phyloP scores from a whole-genome alignment of 768 basidiomycete genomes.

The Paxillus ammoniavirescens region DNA sequence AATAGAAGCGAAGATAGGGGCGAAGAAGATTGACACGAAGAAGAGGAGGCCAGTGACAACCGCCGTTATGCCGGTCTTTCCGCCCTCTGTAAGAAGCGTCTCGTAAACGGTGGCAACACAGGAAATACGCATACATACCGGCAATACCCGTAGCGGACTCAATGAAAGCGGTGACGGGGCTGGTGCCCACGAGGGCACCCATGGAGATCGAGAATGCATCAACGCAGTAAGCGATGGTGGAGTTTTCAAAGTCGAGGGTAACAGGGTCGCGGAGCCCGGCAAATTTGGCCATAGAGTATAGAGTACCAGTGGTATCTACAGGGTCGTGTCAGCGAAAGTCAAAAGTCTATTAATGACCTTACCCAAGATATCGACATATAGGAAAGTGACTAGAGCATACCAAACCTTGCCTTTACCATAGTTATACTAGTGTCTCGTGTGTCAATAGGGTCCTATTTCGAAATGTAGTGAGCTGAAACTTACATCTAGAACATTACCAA shows the following conservation, averaged over 20 bases:
- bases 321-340: not conserved
- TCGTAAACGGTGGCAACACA: not conserved
- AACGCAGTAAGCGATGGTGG: conserved; percentile 78
- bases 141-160: conserved; percentile 82
- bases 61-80: conserved; percentile 83
- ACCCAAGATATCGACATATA: conserved; percentile 87
- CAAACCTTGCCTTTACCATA: conserved; percentile 70
- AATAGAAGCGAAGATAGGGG: conserved; percentile 86
- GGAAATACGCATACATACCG: conserved; percentile 38
- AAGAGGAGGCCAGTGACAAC: conserved; percentile 71
- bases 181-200: conserved; percentile 76
- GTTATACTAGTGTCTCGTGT: conserved; percentile 37
- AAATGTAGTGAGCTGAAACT: conserved; percentile 19
- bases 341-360: conserved; percentile 17
- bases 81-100: conserved; percentile 58
- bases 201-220: conserved; percentile 82
- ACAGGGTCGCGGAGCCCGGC: conserved; percentile 84
- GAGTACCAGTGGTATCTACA: conserved; percentile 56
- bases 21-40: conserved; percentile 84
- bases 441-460: conserved; percentile 3
- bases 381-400: conserved; percentile 87
- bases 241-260: conserved; percentile 84
- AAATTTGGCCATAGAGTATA: conserved; percentile 91
- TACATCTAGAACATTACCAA: conserved; percentile 71
- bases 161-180: conserved; percentile 80